Percentiles rank a stretch among this genome's conserved stretches.
phyloP scores from a whole-genome alignment of 257 asterid genomes.

The Lycium barbarum region DNA sequence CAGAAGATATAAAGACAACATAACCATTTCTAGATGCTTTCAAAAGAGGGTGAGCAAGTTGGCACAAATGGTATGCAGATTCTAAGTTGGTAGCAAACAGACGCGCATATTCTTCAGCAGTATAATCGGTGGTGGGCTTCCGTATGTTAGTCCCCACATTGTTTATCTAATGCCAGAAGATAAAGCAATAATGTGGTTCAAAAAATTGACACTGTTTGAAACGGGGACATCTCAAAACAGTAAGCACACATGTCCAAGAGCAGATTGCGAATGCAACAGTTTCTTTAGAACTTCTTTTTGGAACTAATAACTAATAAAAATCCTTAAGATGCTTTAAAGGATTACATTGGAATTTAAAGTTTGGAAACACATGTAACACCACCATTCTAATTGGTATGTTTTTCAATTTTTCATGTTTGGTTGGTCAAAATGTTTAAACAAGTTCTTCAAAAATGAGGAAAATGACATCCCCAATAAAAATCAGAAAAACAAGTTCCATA shows the following conservation, averaged over 20 bases:
- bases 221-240: constrained; percentile 21
- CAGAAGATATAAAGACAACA: constrained; percentile 86
- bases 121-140: constrained; percentile 83
- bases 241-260: background rate
- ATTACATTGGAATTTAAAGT: background rate
- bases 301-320: background rate
- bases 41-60: constrained; percentile 82
- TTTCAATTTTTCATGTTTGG: too few species aligned
- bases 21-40: constrained; percentile 82
- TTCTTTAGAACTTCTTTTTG: background rate
- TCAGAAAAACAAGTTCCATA: too few species aligned
- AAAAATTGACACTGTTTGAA: background rate
- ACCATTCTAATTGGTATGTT: background rate
- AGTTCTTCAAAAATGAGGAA: too few species aligned
- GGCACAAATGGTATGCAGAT: constrained; percentile 84
- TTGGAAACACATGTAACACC: background rate
- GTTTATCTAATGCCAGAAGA: constrained; percentile 57
- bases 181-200: background rate
- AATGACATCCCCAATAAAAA: too few species aligned
- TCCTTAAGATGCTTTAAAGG: background rate
- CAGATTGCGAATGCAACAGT: background rate
- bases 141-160: constrained; percentile 92
- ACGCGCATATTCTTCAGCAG: constrained; percentile 71
- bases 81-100: constrained; percentile 86
- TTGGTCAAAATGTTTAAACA: too few species aligned